phyloP scores from a whole-genome alignment of 495 filamentous ascomycete genomes.

The Talaromyces borbonicus region DNA sequence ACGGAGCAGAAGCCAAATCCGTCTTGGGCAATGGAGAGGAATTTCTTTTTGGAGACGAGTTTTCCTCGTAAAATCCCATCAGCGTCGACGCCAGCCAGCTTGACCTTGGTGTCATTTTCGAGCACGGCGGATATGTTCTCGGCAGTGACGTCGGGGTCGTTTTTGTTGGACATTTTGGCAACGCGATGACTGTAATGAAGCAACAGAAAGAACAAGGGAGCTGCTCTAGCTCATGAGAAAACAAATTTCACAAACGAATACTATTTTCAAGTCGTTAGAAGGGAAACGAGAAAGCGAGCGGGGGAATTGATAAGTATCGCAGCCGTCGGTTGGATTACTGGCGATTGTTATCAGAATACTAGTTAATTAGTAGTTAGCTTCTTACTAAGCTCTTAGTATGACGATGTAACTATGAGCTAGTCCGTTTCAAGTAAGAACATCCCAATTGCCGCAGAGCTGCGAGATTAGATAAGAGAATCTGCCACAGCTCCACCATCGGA shows the following conservation, averaged over 20 bases:
- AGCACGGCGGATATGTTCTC: constrained; percentile 55
- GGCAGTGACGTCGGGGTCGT: constrained; percentile 36
- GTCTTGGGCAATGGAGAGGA: constrained; percentile 67
- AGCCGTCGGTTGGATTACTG: too few relatives aligned
- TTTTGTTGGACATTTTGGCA: background rate
- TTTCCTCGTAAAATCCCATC: constrained; percentile 90
- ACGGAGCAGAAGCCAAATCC: constrained; percentile 98
- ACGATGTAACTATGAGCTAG: too few relatives aligned
- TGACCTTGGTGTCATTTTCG: constrained; percentile 69
- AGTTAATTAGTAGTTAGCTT: too few relatives aligned
- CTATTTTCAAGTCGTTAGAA: too few relatives aligned
- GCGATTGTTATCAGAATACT: too few relatives aligned
- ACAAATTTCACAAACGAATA: too few relatives aligned
- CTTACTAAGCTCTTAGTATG: too few relatives aligned
- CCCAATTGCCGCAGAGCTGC: background rate
- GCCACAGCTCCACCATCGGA: constrained; percentile 5
- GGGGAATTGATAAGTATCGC: too few relatives aligned
- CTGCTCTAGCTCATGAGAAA: too few relatives aligned
- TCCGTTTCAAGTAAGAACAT: background rate
- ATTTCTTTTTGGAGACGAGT: constrained; percentile 92
- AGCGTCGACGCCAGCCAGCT: constrained; percentile 84
- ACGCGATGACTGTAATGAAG: background rate
- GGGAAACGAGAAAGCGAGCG: too few relatives aligned
- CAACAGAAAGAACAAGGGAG: background rate
- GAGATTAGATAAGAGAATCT: constrained; percentile 7